Evolutionary conservation across 164 flowering plant species (phyloP), one percentile per base, ranked within the genome.

Genomic region (Macadamia tetraphylla): DNA sequence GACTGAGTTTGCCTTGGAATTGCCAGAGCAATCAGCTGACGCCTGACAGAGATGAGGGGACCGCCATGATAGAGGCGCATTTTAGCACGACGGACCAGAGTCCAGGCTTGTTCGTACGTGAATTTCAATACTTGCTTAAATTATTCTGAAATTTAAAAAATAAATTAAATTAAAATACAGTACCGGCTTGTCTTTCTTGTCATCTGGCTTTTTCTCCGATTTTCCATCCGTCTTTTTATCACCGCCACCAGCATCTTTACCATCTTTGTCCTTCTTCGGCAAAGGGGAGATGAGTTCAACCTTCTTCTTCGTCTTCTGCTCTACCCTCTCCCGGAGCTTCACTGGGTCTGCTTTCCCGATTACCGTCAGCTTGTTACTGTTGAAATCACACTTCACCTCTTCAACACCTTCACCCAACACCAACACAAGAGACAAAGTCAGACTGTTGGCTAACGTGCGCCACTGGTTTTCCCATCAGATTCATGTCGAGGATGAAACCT

Each of bases 251-350:
- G n/a, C n/a, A n/a, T n/a, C n/a, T n/a, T n/a, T n/a, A n/a, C n/a
- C n/a, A n/a, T 71, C 71, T 57, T 72, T 67, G 4, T 69, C 76
- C 62, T 79, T 74, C 58, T 78, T 75, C 9, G 79, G 78, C 18
- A 30, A 29, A 0, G 88, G 87, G 11, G 86, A 81, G 72, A 86
- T 66, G 29, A 86, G 76, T 29, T 84, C 88, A 3, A 84, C 86
- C 73, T 80, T 84, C 78, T 83, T 84, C 71, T 76, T 75, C 30
- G 81, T 81, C 65, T 84, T 81, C 70, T 58, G 2, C 71, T 77
- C 83, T 0, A 86, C 31, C 10, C 70, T 74, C 43, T 81, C 80
- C 57, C 77, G 73, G 31, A 86, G 67, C 61, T 84, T 79, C 69
- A 55, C 65, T 42, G 85, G 83, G 29, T 86, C 87, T 3, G 83